Evolutionary conservation across 2,329 filamentous ascomycete species (phyloP).

Genomic region (Hymenoscyphus occultus): DNA sequence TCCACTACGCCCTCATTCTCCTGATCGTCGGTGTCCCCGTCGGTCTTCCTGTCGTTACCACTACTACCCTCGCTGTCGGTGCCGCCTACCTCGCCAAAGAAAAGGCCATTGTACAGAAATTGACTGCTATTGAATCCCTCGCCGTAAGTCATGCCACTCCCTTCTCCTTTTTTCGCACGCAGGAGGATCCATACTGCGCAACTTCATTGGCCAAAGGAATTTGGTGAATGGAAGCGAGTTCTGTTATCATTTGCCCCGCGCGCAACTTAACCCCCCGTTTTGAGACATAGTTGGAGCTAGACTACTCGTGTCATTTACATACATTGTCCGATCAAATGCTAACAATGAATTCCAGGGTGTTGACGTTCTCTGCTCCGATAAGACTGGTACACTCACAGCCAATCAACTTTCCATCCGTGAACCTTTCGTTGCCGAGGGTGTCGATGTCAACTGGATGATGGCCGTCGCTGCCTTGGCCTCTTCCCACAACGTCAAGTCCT

Average conservation of each 20-base stretch:
- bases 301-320: neutral
- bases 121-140: constrained; percentile 74
- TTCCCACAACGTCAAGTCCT: constrained; percentile 74
- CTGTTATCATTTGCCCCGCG: neutral
- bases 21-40: constrained; percentile 77
- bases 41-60: constrained; percentile 76
- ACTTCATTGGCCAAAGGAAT: neutral
- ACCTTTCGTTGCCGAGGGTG: constrained; percentile 71
- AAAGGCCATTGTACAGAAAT: constrained; percentile 76
- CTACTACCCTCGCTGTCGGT: constrained; percentile 73
- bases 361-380: constrained; percentile 77
- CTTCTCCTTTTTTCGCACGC: neutral
- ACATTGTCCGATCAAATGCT: constrained; percentile 12
- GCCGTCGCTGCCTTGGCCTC: constrained; percentile 73
- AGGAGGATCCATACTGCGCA: neutral
- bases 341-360: constrained; percentile 48
- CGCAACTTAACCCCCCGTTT: neutral
- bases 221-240: neutral
- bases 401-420: constrained; percentile 76
- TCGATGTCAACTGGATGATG: constrained; percentile 84
- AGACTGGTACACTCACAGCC: constrained; percentile 74
- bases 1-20: constrained; percentile 67
- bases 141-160: constrained; percentile 40
- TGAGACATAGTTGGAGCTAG: neutral
- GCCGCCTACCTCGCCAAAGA: constrained; percentile 74